Percentiles rank a stretch among this genome's conserved stretches.
phyloP scores from a whole-genome alignment of 176 grass and related monocot genomes.

The Oryza glumipatula region DNA sequence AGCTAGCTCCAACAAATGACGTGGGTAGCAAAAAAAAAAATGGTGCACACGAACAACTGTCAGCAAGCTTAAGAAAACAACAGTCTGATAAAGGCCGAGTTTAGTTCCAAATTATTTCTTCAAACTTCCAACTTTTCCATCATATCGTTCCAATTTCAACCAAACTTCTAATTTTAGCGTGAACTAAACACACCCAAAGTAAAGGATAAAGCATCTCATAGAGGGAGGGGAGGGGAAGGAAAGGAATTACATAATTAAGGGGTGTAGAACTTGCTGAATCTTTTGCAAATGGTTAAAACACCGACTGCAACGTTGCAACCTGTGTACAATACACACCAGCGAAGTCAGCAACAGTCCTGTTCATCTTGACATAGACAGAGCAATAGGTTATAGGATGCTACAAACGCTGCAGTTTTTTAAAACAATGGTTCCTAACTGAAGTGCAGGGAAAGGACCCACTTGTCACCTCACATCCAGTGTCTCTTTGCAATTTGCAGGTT shows the following conservation, averaged over 20 bases:
- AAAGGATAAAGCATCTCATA: not conserved
- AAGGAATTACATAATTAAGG: conserved; percentile 59
- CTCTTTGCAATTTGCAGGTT: conserved; percentile 7
- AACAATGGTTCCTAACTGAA: not conserved
- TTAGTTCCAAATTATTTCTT: too few relatives aligned
- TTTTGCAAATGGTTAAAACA: conserved; percentile 92
- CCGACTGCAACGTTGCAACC: conserved; percentile 72
- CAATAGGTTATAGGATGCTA: not conserved
- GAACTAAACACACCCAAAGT: too few relatives aligned
- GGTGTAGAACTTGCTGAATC: conserved; percentile 63
- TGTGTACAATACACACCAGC: conserved; percentile 37
- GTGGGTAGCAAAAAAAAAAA: not conserved
- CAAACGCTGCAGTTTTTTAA: conserved; percentile 6
- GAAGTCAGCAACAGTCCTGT: not conserved
- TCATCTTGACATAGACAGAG: not conserved
- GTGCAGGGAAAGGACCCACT: not conserved
- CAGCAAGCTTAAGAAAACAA: not conserved
- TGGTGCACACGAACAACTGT: not conserved
- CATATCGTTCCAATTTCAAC: too few relatives aligned
- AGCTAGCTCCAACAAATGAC: not conserved
- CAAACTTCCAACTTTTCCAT: too few relatives aligned
- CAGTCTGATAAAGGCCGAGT: not conserved
- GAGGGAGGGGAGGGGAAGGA: not conserved
- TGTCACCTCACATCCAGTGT: not conserved
- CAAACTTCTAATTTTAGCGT: too few relatives aligned